Base-by-base conservation (phyloP, 2,329 filamentous ascomycete species). In the Coniochaeta prunicola region DNA sequence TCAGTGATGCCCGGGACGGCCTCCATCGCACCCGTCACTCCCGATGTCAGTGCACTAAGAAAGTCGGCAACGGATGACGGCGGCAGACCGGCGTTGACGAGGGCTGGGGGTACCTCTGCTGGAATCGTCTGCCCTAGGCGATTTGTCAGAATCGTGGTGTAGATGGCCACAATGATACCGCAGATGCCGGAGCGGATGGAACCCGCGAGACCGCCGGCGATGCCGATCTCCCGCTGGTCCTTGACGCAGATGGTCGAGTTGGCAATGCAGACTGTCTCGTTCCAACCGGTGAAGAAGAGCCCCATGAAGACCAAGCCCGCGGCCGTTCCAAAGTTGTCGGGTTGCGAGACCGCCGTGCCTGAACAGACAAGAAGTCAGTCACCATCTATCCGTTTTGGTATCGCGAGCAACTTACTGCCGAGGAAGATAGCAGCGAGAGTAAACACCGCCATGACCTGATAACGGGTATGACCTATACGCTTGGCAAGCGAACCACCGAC, bases 261-360 rank as follows among this genome's bases (percentile, higher is more conserved):
- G 13, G 66, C 57, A 26, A 70, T 63, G 53, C 61, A 62, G 28
- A 69, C 56, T 34, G 59, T 59, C 57, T 71, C 70, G 56, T 64
- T 65, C 67, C 67, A 71, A 21, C 69, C 69, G 33, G 70, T 64
- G 57, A 64, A 68, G 58, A 68, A 64, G 54, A 60, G 63, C 15
- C 64, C 66, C 21, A 70, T 19, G 42, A 61, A 59, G 40, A 70
- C 59, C n/a, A 70, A 59, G 12, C 61, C 65, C 13, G 63, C 61
- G 10, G 61, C 59, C 1, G 58, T 62, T 5, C 28, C 56, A 24
- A 59, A 59, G 50, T 65, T 69, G 58, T 68, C 62, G 2, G 64
- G 64, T 7, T 59, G 64, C 13, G 56, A 58, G 19, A 60, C 59
- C 4, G 55, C 55, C 3, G 36, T 48, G 36, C 7, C 34, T 50